phyloP scores from a whole-genome alignment of 2,329 filamentous ascomycete genomes.

The Scolecobasidium constrictum region DNA sequence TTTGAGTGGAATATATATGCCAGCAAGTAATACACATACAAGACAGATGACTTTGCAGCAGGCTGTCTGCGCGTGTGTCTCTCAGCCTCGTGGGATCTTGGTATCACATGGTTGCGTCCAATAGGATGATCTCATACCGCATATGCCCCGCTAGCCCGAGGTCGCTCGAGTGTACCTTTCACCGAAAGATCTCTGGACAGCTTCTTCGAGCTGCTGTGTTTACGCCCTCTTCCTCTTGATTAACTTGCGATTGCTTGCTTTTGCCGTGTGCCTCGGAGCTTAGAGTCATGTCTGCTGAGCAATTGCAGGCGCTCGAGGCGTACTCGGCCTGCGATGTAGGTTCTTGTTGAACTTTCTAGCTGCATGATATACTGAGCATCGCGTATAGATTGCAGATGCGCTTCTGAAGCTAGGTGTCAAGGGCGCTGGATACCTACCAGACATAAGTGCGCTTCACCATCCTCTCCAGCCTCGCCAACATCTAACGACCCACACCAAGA shows the following conservation, averaged over 20 bases:
- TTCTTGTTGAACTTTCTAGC: no score
- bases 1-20: slow-evolving; percentile 1
- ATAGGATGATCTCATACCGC: background rate
- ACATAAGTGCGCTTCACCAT: slow-evolving; percentile 38
- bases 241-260: no score
- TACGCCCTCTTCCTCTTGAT: no score
- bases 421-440: slow-evolving; percentile 55
- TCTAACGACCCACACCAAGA: slow-evolving; percentile 24
- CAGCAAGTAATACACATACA: no score
- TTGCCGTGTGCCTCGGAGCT: background rate
- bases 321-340: slow-evolving; percentile 23
- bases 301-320: slow-evolving; percentile 15
- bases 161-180: background rate
- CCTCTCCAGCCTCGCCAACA: slow-evolving; percentile 7
- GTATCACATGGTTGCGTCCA: background rate
- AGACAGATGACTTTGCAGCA: no score
- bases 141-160: background rate
- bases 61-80: no score
- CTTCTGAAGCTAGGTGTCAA: slow-evolving; percentile 58
- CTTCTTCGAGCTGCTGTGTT: no score
- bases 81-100: background rate
- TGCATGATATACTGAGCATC: no score
- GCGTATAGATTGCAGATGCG: slow-evolving; percentile 54
- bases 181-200: no score
- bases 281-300: slow-evolving; percentile 5